Conservation (phyloP, 2,329 filamentous ascomycete genomes). For the Cladophialophora chaetospira region DNA sequence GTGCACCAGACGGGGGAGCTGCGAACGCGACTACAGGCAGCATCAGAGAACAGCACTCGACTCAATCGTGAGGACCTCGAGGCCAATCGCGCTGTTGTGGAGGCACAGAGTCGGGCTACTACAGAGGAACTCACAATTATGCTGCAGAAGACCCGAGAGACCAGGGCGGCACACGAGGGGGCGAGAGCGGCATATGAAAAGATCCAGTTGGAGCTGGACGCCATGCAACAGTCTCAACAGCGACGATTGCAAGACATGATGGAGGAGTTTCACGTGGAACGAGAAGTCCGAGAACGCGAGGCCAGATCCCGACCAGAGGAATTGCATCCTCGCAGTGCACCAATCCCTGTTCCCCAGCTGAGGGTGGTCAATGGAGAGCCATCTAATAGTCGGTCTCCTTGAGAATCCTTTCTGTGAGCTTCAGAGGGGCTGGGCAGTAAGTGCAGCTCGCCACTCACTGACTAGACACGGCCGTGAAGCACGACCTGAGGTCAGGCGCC, state of each 20-base stretch:
- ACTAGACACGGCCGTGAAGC: too few relatives aligned
- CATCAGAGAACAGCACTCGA: slow-evolving; percentile 4
- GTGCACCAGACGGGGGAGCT: slow-evolving; percentile 11
- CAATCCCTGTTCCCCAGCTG: slow-evolving; percentile 1
- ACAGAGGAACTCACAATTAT: slow-evolving; percentile 10
- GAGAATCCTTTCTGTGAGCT: not conserved
- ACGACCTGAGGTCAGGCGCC: too few relatives aligned
- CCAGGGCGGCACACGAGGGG: slow-evolving; percentile 9
- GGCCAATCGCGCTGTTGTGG: slow-evolving; percentile 12
- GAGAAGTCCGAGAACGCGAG: not conserved
- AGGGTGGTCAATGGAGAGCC: slow-evolving; percentile 10
- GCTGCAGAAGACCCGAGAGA: slow-evolving; percentile 12
- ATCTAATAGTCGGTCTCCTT: not conserved
- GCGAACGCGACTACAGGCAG: slow-evolving; percentile 5
- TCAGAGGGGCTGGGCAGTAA: not conserved
- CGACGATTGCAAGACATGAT: slow-evolving; percentile 9
- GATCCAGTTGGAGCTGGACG: slow-evolving; percentile 12
- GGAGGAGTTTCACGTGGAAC: slow-evolving; percentile 8
- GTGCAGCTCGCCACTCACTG: too few relatives aligned
- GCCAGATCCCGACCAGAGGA: slow-evolving; percentile 1
- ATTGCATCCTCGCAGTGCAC: slow-evolving; percentile 2
- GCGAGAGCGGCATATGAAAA: slow-evolving; percentile 10
- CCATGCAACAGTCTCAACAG: not conserved
- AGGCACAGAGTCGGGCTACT: slow-evolving; percentile 4
- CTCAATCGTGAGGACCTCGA: slow-evolving; percentile 14